Conservation (phyloP, 768 basidiomycete genomes). For the Agaricus subrufescens region DNA sequence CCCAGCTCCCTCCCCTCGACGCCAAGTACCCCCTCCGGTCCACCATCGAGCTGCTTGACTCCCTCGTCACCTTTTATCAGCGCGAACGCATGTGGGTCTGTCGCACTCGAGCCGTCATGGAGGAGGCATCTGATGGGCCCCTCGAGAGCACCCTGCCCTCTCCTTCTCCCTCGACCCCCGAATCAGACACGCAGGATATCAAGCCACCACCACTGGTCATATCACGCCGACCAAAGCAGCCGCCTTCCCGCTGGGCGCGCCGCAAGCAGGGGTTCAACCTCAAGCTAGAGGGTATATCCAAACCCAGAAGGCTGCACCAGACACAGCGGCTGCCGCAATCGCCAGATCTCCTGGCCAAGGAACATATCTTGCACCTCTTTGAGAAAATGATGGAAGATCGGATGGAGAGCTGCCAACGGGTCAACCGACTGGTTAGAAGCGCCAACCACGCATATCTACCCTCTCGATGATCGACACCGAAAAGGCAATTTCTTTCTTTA, state of each 20-base stretch:
- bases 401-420: conserved; percentile 71
- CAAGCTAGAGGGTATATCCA: conserved; percentile 26
- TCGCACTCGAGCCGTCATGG: conserved; percentile 57
- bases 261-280: conserved; percentile 59
- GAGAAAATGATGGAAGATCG: conserved; percentile 69
- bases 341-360: conserved; percentile 17
- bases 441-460: conserved; percentile 32
- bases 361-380: conserved; percentile 61
- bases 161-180: neutral
- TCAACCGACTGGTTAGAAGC: conserved; percentile 51
- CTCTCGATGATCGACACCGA: conserved; percentile 15
- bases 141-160: neutral
- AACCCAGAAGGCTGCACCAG: conserved; percentile 15
- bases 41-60: conserved; percentile 58
- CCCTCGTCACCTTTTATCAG: conserved; percentile 63
- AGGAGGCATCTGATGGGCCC: conserved; percentile 31
- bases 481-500: neutral
- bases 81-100: conserved; percentile 71
- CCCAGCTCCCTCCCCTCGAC: conserved; percentile 17
- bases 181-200: neutral
- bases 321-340: conserved; percentile 15
- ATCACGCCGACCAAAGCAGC: conserved; percentile 8
- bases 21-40: conserved; percentile 32
- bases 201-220: neutral
- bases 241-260: conserved; percentile 43